A percentile compares a stretch with the other conserved stretches of the same genome.
phyloP scores from a whole-genome alignment of 106 monocot species.

The Narthecium ossifragum region DNA sequence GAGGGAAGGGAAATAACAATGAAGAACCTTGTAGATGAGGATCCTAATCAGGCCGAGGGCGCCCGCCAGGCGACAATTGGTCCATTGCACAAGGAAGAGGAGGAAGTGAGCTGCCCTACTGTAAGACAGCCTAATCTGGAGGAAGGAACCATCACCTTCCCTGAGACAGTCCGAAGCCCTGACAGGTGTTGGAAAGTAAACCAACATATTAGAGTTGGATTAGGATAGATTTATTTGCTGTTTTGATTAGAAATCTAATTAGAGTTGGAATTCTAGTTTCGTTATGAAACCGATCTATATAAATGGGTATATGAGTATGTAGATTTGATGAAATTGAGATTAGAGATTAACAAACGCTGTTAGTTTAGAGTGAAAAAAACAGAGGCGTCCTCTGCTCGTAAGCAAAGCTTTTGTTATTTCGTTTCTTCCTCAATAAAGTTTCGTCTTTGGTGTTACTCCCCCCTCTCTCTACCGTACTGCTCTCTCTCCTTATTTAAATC shows the following conservation, averaged over 20 bases:
- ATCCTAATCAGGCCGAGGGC: slow-evolving; percentile 7
- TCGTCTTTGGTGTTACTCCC: too few relatives aligned
- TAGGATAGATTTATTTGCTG: too few relatives aligned
- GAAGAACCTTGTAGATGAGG: not conserved
- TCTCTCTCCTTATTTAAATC: too few relatives aligned
- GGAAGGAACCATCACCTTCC: not conserved
- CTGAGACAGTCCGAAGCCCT: slow-evolving; percentile 2
- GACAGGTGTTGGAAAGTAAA: not conserved
- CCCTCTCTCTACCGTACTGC: too few relatives aligned
- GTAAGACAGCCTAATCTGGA: slow-evolving; percentile 8
- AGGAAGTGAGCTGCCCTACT: not conserved
- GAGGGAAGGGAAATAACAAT: not conserved
- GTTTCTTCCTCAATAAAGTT: too few relatives aligned
- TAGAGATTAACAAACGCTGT: too few relatives aligned
- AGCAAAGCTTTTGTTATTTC: too few relatives aligned
- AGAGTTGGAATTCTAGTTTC: not conserved
- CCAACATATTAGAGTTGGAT: not conserved
- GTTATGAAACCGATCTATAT: not conserved
- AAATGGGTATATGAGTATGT: too few relatives aligned
- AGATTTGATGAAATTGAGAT: too few relatives aligned
- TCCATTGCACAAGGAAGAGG: slow-evolving; percentile 3
- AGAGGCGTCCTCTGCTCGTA: too few relatives aligned
- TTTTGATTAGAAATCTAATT: too few relatives aligned
- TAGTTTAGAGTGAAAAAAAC: too few relatives aligned
- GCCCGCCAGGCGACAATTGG: not conserved